Base-by-base conservation (phyloP, 2,329 filamentous ascomycete species). In the Fusarium subglutinans region DNA sequence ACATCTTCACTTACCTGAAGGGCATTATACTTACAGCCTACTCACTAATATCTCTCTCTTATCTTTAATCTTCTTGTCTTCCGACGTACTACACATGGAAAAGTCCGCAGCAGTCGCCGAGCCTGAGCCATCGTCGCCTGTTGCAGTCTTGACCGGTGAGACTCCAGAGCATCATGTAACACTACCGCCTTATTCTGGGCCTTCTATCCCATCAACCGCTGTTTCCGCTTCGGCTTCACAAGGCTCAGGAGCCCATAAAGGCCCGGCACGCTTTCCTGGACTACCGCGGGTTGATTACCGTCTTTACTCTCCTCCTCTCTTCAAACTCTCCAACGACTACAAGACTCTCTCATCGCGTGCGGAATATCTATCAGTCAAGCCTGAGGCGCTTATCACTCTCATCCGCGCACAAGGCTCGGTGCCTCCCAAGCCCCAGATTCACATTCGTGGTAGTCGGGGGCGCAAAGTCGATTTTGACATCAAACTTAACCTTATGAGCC, bases 381-480 rank as follows among this genome's bases (percentile, higher is more conserved):
- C 83, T 33, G 77, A 79, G 20, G 86, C 85, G 11, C 81, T 90
- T 40, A 80, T 84, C 9, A 79, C 84, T 8, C 80, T 90, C 28
- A 77, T 90, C 33, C 84, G 86, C 41, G 77, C 81, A 38, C 85
- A 89, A 63, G 84, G 87, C 20, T 84, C 85, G 3, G 81, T 90
- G 1, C 88, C 88, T 26, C 88, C 88, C 12, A 90, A 90, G 76
- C 87, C 86, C 1, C 83, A 86, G 69, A 83, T 90, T 28, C 83
- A 85, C 60, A 84, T 90, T 59, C 81, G 81, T 7, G 88, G 88
- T 50, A 84, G 80, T 38, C 83, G 84, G 37, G 81, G 82, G n/a
- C 78, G 80, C 65, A 81, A 77, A 70, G 74, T 86, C 38, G 88
- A 90, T 78, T 90, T 90, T 73, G 83, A 86, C 64, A 79, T 90